Percentiles rank a stretch among this genome's conserved stretches.
Conservation (phyloP, 2,329 filamentous ascomycete species). For the Mycosphaerelloides madeirae region DNA sequence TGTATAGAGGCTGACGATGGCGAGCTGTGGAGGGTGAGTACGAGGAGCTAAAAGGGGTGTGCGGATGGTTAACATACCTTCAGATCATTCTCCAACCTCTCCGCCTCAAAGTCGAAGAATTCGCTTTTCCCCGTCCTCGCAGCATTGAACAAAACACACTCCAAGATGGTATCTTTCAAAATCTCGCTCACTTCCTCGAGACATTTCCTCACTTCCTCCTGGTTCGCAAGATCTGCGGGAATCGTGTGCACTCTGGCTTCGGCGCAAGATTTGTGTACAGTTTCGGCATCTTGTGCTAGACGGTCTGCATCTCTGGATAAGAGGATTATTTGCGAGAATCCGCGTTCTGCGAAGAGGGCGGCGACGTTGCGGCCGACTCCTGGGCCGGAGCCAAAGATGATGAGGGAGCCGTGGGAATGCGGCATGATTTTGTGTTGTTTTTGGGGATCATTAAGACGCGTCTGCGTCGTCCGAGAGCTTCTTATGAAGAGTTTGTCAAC, state of each 20-base stretch:
- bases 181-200: conserved; percentile 39
- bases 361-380: conserved; percentile 28
- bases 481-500: no score
- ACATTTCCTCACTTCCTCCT: conserved; percentile 32
- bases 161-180: conserved; percentile 31
- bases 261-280: conserved; percentile 13
- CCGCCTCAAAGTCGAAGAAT: conserved; percentile 38
- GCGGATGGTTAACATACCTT: conserved; percentile 30
- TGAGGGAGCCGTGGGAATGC: conserved; percentile 17
- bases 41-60: neutral
- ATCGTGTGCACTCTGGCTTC: conserved; percentile 35
- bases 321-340: conserved; percentile 23
- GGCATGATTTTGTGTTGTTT: no score
- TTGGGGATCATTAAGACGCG: no score
- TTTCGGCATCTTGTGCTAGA: conserved; percentile 20
- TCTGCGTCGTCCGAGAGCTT: no score
- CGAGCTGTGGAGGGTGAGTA: conserved; percentile 32
- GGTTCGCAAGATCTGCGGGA: conserved; percentile 40
- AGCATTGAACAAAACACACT: conserved; percentile 49
- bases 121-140: conserved; percentile 41
- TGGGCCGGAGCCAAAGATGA: conserved; percentile 28
- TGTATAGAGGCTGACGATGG: conserved; percentile 44
- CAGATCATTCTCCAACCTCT: conserved; percentile 47
- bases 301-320: conserved; percentile 22
- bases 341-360: conserved; percentile 23